Base-by-base conservation (phyloP, 345 rosid genomes). In the Lumnitzera racemosa region DNA sequence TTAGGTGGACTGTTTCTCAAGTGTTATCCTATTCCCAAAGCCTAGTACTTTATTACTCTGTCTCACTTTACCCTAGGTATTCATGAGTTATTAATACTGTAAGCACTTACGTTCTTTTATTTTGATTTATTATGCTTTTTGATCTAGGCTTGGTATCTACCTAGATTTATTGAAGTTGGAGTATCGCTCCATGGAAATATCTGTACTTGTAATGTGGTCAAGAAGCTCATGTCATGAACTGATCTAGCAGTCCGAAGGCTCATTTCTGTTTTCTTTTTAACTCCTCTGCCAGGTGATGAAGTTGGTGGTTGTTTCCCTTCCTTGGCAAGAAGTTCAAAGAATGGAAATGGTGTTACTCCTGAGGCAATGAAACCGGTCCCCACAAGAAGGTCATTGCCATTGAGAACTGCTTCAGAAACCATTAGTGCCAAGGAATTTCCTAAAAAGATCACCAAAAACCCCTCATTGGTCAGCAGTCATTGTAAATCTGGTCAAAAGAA, bases 331-430 rank as follows among this genome's bases (percentile, higher is more conserved):
- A 70, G 67, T 71, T 71, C 76, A 57, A 65, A 53, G 51, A 82
- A 82, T 52, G 77, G 59, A 57, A 78, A 75, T 57, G 74, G 51
- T 29, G 80, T 56, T 43, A 61, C 81, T 15, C 56, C 88, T 64
- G 75, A 56, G 15, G 66, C 78, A 46, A 85, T 74, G 85, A 89
- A 82, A 71, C 66, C 62, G 58, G 80, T 79, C 70, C 76, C 81
- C 36, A 60, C 66, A 17, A 78, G 75, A 66, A 80, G 89, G 89
- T 81, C 88, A 74, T 83, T 91, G 67, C 76, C 67, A 2, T 53
- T 72, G 0, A 68, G 67, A 67, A 51, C 74, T 67, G 74, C 76
- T 1, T 48, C n/a, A 7, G 68, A 68, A 72, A 71, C 74, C 70
- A 66, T 66, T 51, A 61, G 71, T 46, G 81, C 66, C 67, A 83